phyloP scores from a whole-genome alignment of 2,329 filamentous ascomycete species.

The Xylaria sp. region DNA sequence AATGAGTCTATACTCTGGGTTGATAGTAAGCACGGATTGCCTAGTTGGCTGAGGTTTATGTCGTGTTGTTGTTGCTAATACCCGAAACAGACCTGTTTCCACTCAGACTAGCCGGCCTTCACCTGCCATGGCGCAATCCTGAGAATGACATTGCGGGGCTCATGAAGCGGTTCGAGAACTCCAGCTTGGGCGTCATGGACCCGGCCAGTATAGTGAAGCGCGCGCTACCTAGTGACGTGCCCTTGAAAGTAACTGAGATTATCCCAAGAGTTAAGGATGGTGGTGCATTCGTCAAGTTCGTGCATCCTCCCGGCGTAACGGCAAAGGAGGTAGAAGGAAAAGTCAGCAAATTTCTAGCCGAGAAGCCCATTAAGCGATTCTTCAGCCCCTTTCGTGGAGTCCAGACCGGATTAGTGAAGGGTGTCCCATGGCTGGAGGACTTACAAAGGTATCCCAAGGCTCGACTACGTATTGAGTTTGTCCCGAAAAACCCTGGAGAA shows the following conservation, averaged over 20 bases:
- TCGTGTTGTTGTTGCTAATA: neutral
- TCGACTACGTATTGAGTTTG: conserved; percentile 82
- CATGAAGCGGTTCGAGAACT: conserved; percentile 57
- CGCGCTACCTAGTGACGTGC: conserved; percentile 66
- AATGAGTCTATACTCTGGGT: conserved; percentile 90
- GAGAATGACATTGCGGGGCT: conserved; percentile 57
- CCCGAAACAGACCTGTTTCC: conserved; percentile 77
- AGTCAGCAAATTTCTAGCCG: conserved; percentile 67
- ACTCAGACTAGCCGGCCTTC: conserved; percentile 65
- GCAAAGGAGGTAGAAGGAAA: conserved; percentile 63
- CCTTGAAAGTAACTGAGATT: conserved; percentile 78
- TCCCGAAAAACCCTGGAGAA: conserved; percentile 72
- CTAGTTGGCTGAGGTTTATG: conserved; percentile 7
- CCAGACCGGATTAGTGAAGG: conserved; percentile 74
- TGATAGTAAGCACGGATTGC: conserved; percentile 68
- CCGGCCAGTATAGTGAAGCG: conserved; percentile 61
- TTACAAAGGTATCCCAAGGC: conserved; percentile 80
- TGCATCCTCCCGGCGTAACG: conserved; percentile 45
- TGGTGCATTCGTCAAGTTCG: conserved; percentile 78
- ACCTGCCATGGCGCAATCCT: conserved; percentile 53
- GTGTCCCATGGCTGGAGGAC: conserved; percentile 93
- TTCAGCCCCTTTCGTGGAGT: conserved; percentile 83
- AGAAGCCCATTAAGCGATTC: conserved; percentile 82
- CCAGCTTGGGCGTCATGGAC: conserved; percentile 56
- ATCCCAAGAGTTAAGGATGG: conserved; percentile 88